Evolutionary conservation across 495 filamentous ascomycete genomes (phyloP), one percentile per base, ranked within the genome.

Genomic region (Cladorrhinum samala): DNA sequence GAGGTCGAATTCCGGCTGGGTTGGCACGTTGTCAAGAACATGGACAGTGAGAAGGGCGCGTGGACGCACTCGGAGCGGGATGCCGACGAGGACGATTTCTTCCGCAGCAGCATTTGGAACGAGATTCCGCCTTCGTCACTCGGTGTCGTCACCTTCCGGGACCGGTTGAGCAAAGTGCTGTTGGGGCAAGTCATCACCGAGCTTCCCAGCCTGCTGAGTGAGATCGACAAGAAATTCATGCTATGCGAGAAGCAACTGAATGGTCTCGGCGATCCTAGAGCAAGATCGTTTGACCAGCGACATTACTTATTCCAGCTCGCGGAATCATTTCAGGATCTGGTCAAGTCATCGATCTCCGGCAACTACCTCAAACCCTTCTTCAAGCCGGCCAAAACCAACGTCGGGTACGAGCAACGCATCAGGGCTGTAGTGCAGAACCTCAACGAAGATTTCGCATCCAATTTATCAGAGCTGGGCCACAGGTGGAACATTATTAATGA

Each of bases 11-110:
- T 91, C 44, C 68, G 76, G 19, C 76, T 88, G 2, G 86, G 86
- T 0, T 91, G 86, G 86, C 84, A 90, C 59, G 80, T 84, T 0
- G 58, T 92, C 19, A 77, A 77, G 27, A 89, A 88, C 59, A 75
- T 81, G 2, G 69, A 71, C 23, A 83, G 76, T 50, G 70, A 79
- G 23, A 72, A 74, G 23, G 59, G 73, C 2, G 41, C 68, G 14
- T 66, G 44, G 19, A 65, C 65, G 0, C 62, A 74, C 6, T 53
- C 49, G 1, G 64, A 77, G 24, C 65, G 77, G 0, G 71, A 80
- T 46, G 46, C 42, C 0, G 44, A 60, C 1, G 78, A 81, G 52
- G 40, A 50, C 0, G 49, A 51, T 8, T 81, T 77, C 61, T 78
- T 82, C 51, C 58, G 52, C 1, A 24, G 57, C 3, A 72, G 76